Evolutionary conservation across 2,329 filamentous ascomycete species (phyloP).

Genomic region (Tolypocladium ovalisporum): DNA sequence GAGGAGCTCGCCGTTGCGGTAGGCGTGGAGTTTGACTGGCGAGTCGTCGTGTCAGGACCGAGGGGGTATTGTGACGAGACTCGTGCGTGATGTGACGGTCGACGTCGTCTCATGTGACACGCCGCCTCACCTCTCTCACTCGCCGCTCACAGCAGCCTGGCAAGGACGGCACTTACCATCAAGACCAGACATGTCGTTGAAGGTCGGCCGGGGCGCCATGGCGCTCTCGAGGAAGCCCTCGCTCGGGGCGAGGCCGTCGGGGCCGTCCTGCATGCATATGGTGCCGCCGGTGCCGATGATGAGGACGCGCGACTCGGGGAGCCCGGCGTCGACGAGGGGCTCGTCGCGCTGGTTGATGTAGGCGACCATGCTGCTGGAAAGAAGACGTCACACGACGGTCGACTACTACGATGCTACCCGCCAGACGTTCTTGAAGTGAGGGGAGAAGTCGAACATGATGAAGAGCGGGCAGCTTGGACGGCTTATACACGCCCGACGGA

Average conservation of each 20-base stretch:
- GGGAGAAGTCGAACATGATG: neutral
- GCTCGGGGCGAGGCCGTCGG: conserved; percentile 70
- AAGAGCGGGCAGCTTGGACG: neutral
- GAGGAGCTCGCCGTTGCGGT: conserved; percentile 36
- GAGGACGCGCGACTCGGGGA: conserved; percentile 69
- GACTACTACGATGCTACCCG: neutral
- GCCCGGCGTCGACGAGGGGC: conserved; percentile 14
- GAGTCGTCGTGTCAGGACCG: neutral
- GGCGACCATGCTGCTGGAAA: neutral
- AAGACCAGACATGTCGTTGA: conserved; percentile 54
- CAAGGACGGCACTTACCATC: conserved; percentile 1
- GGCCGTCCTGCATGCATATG: conserved; percentile 82
- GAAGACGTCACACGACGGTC: neutral
- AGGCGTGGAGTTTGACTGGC: conserved; percentile 37
- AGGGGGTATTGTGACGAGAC: neutral
- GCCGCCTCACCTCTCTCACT: too few relatives aligned
- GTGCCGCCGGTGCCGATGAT: conserved; percentile 86
- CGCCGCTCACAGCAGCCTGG: neutral
- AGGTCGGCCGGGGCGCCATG: conserved; percentile 71
- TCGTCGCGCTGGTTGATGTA: neutral
- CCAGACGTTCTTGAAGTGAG: neutral
- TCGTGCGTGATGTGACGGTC: neutral
- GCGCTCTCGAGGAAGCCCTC: conserved; percentile 71
- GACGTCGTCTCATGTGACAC: neutral
- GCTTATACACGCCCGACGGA: neutral